Evolutionary conservation across 148 eudicot genomes (phyloP).

Genomic region (Silene uniflora): DNA sequence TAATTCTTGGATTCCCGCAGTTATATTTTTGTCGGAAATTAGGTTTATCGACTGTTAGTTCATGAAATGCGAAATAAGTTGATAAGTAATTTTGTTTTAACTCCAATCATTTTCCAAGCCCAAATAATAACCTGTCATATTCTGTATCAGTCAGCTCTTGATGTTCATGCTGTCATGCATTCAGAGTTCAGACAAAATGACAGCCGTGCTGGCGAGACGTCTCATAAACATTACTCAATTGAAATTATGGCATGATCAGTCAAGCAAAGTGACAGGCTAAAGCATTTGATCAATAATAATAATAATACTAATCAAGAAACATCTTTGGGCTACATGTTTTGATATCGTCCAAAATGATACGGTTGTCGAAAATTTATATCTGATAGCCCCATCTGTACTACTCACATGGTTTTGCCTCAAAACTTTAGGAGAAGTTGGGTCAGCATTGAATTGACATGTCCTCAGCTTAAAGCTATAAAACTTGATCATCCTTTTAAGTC

Average conservation of each 20-base stretch:
- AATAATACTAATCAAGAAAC: no score
- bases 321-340: no score
- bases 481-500: slow-evolving; percentile 14
- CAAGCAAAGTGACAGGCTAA: background rate
- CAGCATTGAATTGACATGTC: slow-evolving; percentile 7
- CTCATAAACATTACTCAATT: background rate
- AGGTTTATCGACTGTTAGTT: background rate
- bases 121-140: background rate
- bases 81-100: background rate
- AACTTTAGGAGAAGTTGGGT: no score
- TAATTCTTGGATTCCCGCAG: no score
- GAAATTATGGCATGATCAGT: background rate
- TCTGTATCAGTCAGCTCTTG: background rate
- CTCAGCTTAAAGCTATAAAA: slow-evolving; percentile 13
- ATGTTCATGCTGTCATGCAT: background rate
- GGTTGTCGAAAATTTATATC: no score
- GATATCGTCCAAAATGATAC: no score
- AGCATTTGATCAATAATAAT: no score
- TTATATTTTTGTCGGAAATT: background rate
- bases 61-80: background rate
- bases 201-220: background rate
- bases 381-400: background rate
- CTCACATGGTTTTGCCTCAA: background rate
- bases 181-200: background rate
- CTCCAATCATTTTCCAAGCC: background rate